Conservation (phyloP, 176 grass and related monocot species). For the Pontederia paniculata region DNA sequence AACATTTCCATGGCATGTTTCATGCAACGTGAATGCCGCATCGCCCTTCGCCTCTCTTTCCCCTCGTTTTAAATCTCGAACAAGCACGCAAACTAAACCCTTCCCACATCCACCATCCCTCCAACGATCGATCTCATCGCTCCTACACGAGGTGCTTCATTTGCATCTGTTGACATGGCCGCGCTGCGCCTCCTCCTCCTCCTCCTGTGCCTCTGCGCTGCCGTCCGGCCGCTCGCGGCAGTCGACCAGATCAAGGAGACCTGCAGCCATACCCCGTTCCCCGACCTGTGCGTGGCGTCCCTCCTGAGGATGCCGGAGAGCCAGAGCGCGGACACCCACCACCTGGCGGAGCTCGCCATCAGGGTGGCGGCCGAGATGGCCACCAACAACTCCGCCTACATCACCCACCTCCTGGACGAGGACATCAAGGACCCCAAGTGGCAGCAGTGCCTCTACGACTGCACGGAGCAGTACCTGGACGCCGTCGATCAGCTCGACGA, state of each 20-base stretch:
- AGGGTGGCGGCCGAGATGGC: constrained; percentile 23
- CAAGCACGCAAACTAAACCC: too few species aligned
- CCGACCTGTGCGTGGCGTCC: constrained; percentile 24
- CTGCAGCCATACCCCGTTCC: constrained; percentile 36
- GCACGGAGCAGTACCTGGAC: constrained; percentile 33
- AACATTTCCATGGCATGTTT: too few species aligned
- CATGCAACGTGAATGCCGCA: too few species aligned
- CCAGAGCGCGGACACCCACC: constrained; percentile 14
- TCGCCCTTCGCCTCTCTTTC: too few species aligned
- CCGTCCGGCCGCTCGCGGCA: background rate
- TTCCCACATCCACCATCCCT: too few species aligned
- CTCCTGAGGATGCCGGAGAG: constrained; percentile 25
- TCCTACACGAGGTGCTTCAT: too few species aligned
- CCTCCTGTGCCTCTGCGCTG: constrained; percentile 9
- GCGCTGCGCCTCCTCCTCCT: constrained; percentile 19
- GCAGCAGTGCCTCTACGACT: constrained; percentile 34
- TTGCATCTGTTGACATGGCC: constrained; percentile 22
- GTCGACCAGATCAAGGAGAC: constrained; percentile 20
- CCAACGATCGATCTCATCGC: too few species aligned
- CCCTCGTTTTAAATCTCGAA: too few species aligned
- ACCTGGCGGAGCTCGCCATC: constrained; percentile 40
- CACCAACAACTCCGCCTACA: constrained; percentile 23
- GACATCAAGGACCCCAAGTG: constrained; percentile 8
- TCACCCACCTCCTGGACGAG: constrained; percentile 4
- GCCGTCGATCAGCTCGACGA: constrained; percentile 34